These are phyloP conservation scores for Dimocarpus longan DNA, from an alignment of 345 rosid genomes.

Conservation along the genomic window DNA sequence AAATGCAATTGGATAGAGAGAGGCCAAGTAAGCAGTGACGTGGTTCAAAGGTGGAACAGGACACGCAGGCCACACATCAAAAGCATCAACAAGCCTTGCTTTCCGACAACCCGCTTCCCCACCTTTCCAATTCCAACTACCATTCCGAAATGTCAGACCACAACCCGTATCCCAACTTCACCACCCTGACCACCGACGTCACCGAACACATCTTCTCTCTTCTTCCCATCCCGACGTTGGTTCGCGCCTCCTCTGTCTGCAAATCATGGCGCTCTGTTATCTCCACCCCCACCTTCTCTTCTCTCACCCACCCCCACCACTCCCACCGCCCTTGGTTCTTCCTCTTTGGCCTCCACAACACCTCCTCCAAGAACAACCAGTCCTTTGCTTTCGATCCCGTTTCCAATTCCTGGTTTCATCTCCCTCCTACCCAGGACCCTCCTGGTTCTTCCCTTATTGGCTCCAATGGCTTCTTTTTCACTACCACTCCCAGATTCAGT, in stretches of 20 bases:
- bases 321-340: conserved; percentile 72
- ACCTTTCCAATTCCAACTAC: background rate
- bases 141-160: conserved; percentile 30
- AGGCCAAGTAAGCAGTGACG: too few species aligned
- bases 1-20: too few species aligned
- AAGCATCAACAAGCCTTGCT: too few species aligned
- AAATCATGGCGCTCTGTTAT: conserved; percentile 62
- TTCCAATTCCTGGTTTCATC: conserved; percentile 70
- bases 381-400: conserved; percentile 83
- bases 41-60: too few species aligned
- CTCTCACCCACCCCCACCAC: conserved; percentile 24
- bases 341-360: conserved; percentile 88
- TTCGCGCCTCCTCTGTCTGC: conserved; percentile 80
- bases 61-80: too few species aligned
- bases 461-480: conserved; percentile 66
- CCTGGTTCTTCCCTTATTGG: conserved; percentile 42
- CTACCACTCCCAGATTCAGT: conserved; percentile 65
- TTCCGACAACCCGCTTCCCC: background rate
- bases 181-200: conserved; percentile 54
- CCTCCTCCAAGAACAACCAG: conserved; percentile 70
- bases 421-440: conserved; percentile 39
- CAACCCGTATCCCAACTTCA: conserved; percentile 40
- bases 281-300: conserved; percentile 35
- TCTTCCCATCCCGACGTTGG: conserved; percentile 74
- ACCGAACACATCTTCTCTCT: conserved; percentile 59